A percentile compares a stretch with the other conserved stretches of the same genome.
Conservation (phyloP, 2,329 filamentous ascomycete genomes). For the Arachnomyces sp. region DNA sequence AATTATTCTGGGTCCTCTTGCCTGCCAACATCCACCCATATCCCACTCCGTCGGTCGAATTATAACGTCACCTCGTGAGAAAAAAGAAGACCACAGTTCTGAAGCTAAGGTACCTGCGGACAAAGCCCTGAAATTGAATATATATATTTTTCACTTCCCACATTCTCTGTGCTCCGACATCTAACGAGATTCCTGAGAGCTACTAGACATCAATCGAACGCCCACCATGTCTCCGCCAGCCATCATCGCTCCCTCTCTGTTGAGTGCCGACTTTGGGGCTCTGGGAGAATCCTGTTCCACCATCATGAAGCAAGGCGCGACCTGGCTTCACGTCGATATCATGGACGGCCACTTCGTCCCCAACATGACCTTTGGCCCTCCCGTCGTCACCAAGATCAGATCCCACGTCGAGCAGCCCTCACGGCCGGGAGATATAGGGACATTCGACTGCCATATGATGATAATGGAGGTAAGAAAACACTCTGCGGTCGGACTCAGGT, state of each 20-base stretch:
- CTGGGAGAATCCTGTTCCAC: conserved; percentile 78
- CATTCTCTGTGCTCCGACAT: conserved; percentile 16
- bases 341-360: conserved; percentile 99
- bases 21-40: too few relatives aligned
- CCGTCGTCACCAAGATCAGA: conserved; percentile 90
- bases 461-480: conserved; percentile 74
- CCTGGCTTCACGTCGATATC: conserved; percentile 94
- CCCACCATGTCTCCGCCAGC: conserved; percentile 72
- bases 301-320: conserved; percentile 78
- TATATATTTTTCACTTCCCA: too few relatives aligned
- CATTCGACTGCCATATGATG: conserved; percentile 99
- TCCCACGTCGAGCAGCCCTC: conserved; percentile 71
- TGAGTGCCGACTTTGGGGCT: conserved; percentile 89
- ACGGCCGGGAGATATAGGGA: conserved; percentile 67
- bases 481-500: too few relatives aligned
- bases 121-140: conserved; percentile 16
- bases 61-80: too few relatives aligned
- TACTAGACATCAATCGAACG: conserved; percentile 3
- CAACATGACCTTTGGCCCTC: conserved; percentile 94
- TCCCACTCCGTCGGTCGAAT: too few relatives aligned
- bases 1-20: too few relatives aligned
- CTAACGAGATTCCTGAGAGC: conserved; percentile 17
- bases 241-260: conserved; percentile 96
- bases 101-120: too few relatives aligned
- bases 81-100: too few relatives aligned